Evolutionary conservation across 192 early-diverging fungal species (phyloP), one percentile per base, ranked within the genome.

Genomic region (Chytriomyces confervae): DNA sequence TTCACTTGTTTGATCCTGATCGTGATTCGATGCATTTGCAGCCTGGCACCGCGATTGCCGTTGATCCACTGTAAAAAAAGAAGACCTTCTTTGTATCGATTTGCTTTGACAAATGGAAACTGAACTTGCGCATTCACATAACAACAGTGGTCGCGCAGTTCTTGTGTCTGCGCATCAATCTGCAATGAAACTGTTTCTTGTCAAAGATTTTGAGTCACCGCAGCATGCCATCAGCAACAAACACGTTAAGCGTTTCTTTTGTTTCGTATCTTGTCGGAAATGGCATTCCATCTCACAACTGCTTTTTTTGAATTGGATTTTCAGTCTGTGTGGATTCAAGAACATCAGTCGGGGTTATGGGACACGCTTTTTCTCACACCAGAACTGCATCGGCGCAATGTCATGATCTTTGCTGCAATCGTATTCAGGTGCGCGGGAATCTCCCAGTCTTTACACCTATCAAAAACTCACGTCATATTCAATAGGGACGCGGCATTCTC

Each of bases 61-160:
- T 84, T 2, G 84, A 84, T 80, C 80, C 78, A 24, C 50, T 70
- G 83, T 84, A 51, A 57, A 71, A 13, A 43, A 23, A 36, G 2
- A 0, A 2, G n/a, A n/a, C n/a, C 7, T 11, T 2, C 13, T 72
- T 18, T 20, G 3, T 20, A 3, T 3, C 1, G 3, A 53, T 18
- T 18, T 20, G 11, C 20, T 11, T 3, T 0, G 3, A 57, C 0
- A 7, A 1, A 0, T 62, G 66, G 9, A 61, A 23, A 16, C 18
- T 36, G 63, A 20, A n/a, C 18, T 29, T 46, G 18, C 3, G 68
- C 6, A 18, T 68, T 46, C 5, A 48, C 23, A 46, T 5, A 18
- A 72, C 3, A 23, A 50, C 23, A 80, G 79, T 51, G 73, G 70
- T 7, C 82, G 82, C 50, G 82, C 82, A 6, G 70, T 84, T 44